Base-by-base conservation (phyloP, 768 basidiomycete genomes). In the Tulasnella sp. region DNA sequence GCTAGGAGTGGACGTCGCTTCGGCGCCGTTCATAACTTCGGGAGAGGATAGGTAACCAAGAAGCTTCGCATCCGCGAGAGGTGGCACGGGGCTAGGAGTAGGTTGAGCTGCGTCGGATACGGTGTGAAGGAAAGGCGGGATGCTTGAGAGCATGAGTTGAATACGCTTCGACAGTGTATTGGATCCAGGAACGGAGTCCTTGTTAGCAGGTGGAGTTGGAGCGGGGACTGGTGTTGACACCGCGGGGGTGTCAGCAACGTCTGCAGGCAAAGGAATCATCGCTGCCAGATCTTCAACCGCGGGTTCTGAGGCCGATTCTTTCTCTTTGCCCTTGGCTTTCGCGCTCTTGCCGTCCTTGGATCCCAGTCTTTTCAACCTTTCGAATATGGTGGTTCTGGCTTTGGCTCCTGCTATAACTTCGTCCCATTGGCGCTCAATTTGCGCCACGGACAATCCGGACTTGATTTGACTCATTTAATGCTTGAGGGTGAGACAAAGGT, bases 11-110 rank as follows among this genome's bases (percentile, higher is more conserved):
- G 64, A 34, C 0, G 71, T 36, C 29, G 34, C 62, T 14, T 6
- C 9, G 79, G 73, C 26, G 11, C 88, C 86, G 68, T 87, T 88
- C 87, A 90, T 89, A n/a, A 86, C 78, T n/a, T 82, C 80, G 72
- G 88, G 83, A 0, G 87, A 86, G 16, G 86, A 85, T 36, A 90
- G 80, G 73, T 86, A 80, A 37, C 82, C 78, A 59, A 87, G 80
- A 39, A 87, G 80, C 66, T 82, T 80, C 4, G 83, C 78, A 75
- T 89, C 87, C 11, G 83, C 77, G 17, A 81, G 80, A 0, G 79
- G 79, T 3, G 79, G 75, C 2, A 83, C 77, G 6, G 40, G 71
- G 22, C 37, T 36, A 47, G 64, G 41, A 9, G 14, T 34, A 7
- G 40, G 52, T 35, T 67, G 47, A 32, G 71, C 62, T 52, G 44